Evolutionary conservation across 225 moss, liverwort and hornwort genomes (phyloP), one percentile per base, ranked within the genome.

Genomic region (Lunularia cruciata): DNA sequence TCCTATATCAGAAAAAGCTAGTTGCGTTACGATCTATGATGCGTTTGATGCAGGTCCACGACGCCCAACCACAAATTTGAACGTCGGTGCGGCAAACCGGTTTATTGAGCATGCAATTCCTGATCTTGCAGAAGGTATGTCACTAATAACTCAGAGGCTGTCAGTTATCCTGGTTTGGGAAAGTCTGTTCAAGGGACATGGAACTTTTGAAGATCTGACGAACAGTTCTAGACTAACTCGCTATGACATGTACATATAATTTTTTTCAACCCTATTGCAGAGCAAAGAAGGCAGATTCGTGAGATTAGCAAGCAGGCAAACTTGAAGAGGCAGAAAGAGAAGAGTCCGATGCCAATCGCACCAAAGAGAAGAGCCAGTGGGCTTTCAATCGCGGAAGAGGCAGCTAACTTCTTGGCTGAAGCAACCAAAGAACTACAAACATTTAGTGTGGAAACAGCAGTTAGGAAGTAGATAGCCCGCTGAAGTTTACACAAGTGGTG

Each of bases 81-180:
- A 98, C 64, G 72, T 92, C 39, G 64, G 72, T 76, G 90, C 92
- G 20, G 87, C 90, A 22, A 92, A 89, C 65, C 87, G 96, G 63
- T 98, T 96, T 57, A 90, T 96, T 69, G 96, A 90, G 60, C 90
- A 90, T 72, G 79, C 92, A 53, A 89, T 98, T 60, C 85, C 96
- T 20, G 85, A 91, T 82, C 78, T 92, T 49, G 73, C 86, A 43
- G 85, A 78, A 85, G 90, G 92, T 93, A 69, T 25, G 25, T 23
- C 1, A 23, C 2, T 1, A 20, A 4, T 38, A 40, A 23, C 20
- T 22, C 20, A n/a, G n/a, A n/a, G n/a, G n/a, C n/a, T n/a, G n/a
- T n/a, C n/a, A n/a, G n/a, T n/a, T n/a, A n/a, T n/a, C n/a, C n/a
- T n/a, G n/a, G n/a, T n/a, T n/a, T n/a, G n/a, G n/a, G n/a, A n/a